These are phyloP conservation scores for Aspergillus sp. DNA, from an alignment of 2,329 filamentous ascomycete species.

Conservation along the genomic window DNA sequence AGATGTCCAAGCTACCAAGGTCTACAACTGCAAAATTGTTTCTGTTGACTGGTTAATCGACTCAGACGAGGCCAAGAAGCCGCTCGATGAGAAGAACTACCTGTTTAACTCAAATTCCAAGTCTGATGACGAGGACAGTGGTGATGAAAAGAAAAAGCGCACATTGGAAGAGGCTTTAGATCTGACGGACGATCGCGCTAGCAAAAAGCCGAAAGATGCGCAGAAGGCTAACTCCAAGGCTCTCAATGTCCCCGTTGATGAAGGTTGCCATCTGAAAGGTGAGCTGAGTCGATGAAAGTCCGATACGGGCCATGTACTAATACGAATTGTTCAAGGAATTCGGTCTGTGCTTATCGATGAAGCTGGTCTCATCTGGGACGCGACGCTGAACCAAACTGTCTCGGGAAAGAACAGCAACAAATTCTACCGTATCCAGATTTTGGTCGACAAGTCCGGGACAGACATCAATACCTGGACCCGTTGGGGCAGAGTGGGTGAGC, in stretches of 20 bases:
- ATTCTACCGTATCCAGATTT: conserved; percentile 72
- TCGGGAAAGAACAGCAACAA: conserved; percentile 74
- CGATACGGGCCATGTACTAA: background rate
- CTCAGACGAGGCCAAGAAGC: conserved; percentile 47
- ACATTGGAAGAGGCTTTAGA: conserved; percentile 16
- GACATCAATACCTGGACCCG: conserved; percentile 68
- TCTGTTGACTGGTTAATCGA: conserved; percentile 62
- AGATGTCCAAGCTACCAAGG: conserved; percentile 47
- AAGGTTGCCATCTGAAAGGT: conserved; percentile 23
- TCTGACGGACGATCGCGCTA: conserved; percentile 18
- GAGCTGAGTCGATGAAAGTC: background rate
- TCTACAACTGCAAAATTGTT: conserved; percentile 56
- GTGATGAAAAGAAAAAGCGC: conserved; percentile 29
- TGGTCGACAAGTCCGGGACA: conserved; percentile 28
- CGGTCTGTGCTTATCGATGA: conserved; percentile 64
- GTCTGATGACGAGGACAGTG: conserved; percentile 5
- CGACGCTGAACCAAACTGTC: conserved; percentile 76
- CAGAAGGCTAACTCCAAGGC: conserved; percentile 45
- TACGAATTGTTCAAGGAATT: background rate
- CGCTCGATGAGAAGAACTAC: conserved; percentile 41
- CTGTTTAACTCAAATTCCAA: conserved; percentile 24
- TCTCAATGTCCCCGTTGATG: conserved; percentile 50
- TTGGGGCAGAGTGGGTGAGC: conserved; percentile 73
- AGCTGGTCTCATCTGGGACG: conserved; percentile 70
- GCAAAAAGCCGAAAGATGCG: conserved; percentile 42